Conservation (phyloP, 2,329 filamentous ascomycete species). For the Hypoxylon rubiginosum region DNA sequence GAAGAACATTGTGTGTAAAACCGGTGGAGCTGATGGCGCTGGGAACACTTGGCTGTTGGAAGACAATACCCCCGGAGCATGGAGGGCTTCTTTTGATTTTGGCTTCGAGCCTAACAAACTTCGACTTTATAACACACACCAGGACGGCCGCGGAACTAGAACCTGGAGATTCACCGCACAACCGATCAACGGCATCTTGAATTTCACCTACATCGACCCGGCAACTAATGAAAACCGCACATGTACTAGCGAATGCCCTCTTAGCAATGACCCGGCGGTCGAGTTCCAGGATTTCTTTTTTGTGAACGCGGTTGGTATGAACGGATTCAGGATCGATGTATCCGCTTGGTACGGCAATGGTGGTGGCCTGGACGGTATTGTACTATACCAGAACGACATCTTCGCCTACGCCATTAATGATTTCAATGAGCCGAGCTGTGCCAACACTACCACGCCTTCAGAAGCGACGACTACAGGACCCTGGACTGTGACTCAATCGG, state of each 20-base stretch:
- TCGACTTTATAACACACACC: conserved; percentile 87
- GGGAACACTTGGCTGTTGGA: conserved; percentile 86
- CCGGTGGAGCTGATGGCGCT: conserved; percentile 72
- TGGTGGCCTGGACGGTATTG: conserved; percentile 86
- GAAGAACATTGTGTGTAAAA: conserved; percentile 85
- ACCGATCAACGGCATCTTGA: conserved; percentile 93
- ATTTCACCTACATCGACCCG: conserved; percentile 90
- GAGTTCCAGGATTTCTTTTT: conserved; percentile 91
- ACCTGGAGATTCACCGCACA: conserved; percentile 88
- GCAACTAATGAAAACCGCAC: conserved; percentile 73
- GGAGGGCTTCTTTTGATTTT: conserved; percentile 86
- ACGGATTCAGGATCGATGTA: conserved; percentile 85
- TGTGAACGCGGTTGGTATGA: conserved; percentile 90
- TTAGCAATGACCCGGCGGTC: conserved; percentile 76
- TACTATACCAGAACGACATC: conserved; percentile 88
- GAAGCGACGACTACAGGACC: conserved; percentile 77
- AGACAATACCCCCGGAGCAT: conserved; percentile 82
- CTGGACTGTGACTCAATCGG: conserved; percentile 78
- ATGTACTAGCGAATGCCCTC: conserved; percentile 88
- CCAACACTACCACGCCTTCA: conserved; percentile 73
- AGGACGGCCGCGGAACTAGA: conserved; percentile 86
- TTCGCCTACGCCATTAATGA: conserved; percentile 85
- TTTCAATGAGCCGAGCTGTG: conserved; percentile 91
- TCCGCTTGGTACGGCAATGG: conserved; percentile 88
- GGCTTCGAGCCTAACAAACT: conserved; percentile 89